Percentiles rank a stretch among this genome's conserved stretches.
Conservation (phyloP, 139 green algal genomes). For the Picochlorum sp. region DNA sequence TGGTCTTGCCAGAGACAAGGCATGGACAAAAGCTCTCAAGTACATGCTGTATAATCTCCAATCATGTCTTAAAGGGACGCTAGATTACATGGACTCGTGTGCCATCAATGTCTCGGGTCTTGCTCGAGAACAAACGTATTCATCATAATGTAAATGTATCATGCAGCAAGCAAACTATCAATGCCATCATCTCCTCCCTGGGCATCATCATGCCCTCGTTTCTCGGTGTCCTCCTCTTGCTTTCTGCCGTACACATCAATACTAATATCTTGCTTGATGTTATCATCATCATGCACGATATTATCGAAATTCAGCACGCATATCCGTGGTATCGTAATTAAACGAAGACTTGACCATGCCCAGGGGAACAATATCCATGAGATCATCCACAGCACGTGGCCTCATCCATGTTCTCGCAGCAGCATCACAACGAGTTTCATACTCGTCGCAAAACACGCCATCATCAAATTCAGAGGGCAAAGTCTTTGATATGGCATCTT, state of each 20-base stretch:
- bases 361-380: constrained; percentile 77
- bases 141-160: background rate
- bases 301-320: constrained; percentile 85
- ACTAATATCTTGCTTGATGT: constrained; percentile 90
- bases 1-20: constrained; percentile 73
- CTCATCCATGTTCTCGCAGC: constrained; percentile 74
- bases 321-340: constrained; percentile 79
- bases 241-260: constrained; percentile 87
- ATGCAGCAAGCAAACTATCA: too few relatives aligned
- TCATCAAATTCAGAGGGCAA: constrained; percentile 60
- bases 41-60: constrained; percentile 74
- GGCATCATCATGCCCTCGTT: background rate
- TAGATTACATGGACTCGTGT: constrained; percentile 5
- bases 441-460: constrained; percentile 68
- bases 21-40: constrained; percentile 93
- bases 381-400: constrained; percentile 75
- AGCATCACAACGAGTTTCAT: constrained; percentile 57
- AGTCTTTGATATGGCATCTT: constrained; percentile 36
- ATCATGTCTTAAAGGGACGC: constrained; percentile 21
- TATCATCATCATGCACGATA: constrained; percentile 78
- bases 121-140: constrained; percentile 4
- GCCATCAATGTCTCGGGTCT: background rate
- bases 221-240: constrained; percentile 22
- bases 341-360: constrained; percentile 62
- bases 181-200: background rate